A percentile compares a stretch with the other conserved stretches of the same genome.
These are phyloP conservation scores for Bacterosira constricta DNA, from an alignment of 108 stramenopile species.

Conservation along the genomic window DNA sequence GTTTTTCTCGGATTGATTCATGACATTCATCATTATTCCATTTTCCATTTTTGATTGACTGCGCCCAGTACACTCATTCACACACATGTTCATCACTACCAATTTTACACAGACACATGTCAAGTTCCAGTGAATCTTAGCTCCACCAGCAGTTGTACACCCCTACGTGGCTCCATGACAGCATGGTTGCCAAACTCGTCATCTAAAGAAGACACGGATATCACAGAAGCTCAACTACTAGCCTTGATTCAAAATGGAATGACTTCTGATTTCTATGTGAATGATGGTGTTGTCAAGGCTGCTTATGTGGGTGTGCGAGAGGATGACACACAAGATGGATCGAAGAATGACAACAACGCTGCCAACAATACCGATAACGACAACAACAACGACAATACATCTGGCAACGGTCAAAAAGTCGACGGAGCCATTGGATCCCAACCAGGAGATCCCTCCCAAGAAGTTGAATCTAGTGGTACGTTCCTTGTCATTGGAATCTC, in stretches of 20 bases:
- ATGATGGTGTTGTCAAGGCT: constrained; percentile 9
- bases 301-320: constrained; percentile 4
- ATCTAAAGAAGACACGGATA: background rate
- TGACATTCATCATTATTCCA: too few relatives aligned
- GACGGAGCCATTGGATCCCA: background rate
- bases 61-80: too few relatives aligned
- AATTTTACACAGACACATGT: background rate
- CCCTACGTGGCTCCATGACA: constrained; percentile 16
- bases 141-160: constrained; percentile 2
- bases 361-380: background rate
- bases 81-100: background rate
- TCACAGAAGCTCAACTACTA: constrained; percentile 4
- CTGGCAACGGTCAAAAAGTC: too few relatives aligned
- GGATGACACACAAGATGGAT: background rate
- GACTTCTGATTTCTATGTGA: constrained; percentile 9
- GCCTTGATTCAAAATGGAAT: constrained; percentile 2
- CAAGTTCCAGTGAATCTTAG: background rate
- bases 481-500: background rate
- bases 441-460: background rate
- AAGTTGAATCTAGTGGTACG: too few relatives aligned
- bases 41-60: too few relatives aligned
- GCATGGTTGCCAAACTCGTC: background rate
- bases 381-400: background rate
- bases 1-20: too few relatives aligned
- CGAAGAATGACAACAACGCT: background rate